Evolutionary conservation across 345 rosid genomes (phyloP), one percentile per base, ranked within the genome.

Genomic region (Eucalyptus sp.): DNA sequence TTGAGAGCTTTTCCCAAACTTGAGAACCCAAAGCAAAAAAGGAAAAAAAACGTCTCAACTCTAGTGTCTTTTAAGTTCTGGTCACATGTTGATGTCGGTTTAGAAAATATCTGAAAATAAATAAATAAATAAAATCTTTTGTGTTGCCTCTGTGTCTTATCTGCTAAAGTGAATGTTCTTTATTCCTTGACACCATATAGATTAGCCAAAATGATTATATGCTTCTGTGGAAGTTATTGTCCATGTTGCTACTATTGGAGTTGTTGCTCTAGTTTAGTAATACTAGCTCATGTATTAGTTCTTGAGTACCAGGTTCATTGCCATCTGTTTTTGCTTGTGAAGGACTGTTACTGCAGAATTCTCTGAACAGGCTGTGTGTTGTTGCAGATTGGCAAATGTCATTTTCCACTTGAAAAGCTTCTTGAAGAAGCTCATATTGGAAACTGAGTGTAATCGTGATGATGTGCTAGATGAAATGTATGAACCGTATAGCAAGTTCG

Each of bases 401-500:
- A 94, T 90, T 88, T 84, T 58, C 90, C 94, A 95, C 86, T 89
- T 93, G 89, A 96, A 92, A 91, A 91, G 88, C 71, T 91, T 97
- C 84, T 85, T 95, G 25, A 96, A 97, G 95, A 97, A 94, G 92
- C 95, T 96, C 88, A 94, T 96, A 81, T 68, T 20, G 22, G 97
- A 97, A 93, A 89, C 94, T 88, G 99, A 97, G 94, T 93, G 93
- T 51, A 93, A 89, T 43, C 86, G 89, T 86, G 92, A 93, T 33
- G 86, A 89, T 64, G 96, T 94, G 62, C 88, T 95, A 92, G 98
- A 96, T 92, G 95, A 93, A 90, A 80, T 95, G 29, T 96, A 97
- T 56, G 96, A 96, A 91, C 93, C 89, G 48, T 96, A 94, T 79
- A 93, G 94, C 31, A 86, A 92, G 87, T 93, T 92, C 86, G 91